A percentile compares a stretch with the other conserved stretches of the same genome.
Conservation (phyloP, 2,329 filamentous ascomycete species). For the Leptographium lundbergii region DNA sequence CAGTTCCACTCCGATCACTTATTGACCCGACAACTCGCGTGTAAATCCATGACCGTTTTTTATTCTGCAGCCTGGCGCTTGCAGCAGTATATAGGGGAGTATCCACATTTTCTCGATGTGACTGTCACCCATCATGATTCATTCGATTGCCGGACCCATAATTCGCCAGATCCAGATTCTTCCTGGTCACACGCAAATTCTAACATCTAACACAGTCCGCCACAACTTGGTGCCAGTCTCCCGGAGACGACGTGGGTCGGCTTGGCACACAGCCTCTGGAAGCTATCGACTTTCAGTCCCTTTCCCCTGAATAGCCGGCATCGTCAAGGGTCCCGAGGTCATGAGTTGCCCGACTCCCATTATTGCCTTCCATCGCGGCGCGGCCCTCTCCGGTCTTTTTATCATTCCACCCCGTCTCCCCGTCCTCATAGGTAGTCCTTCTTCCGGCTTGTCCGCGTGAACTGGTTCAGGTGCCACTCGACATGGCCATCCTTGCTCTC, state of each 20-base stretch:
- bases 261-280: not conserved
- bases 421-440: constrained; percentile 73
- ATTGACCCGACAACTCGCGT: not conserved
- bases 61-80: not conserved
- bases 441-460: constrained; percentile 85
- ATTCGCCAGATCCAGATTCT: not conserved
- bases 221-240: not conserved
- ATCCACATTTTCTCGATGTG: not conserved
- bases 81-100: not conserved
- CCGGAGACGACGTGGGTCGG: not conserved
- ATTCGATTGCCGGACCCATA: not conserved
- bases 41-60: not conserved
- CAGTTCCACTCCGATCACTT: not conserved
- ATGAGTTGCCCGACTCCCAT: not conserved
- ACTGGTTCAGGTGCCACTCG: constrained; percentile 94
- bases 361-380: not conserved
- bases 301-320: not conserved
- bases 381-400: not conserved
- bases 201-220: not conserved
- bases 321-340: not conserved
- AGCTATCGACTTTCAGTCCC: not conserved
- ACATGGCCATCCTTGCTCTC: constrained; percentile 93
- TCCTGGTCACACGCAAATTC: not conserved
- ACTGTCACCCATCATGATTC: not conserved
- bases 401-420: not conserved